Base-by-base conservation (phyloP, 306 rosid species). In the Cucurbita moschata region DNA sequence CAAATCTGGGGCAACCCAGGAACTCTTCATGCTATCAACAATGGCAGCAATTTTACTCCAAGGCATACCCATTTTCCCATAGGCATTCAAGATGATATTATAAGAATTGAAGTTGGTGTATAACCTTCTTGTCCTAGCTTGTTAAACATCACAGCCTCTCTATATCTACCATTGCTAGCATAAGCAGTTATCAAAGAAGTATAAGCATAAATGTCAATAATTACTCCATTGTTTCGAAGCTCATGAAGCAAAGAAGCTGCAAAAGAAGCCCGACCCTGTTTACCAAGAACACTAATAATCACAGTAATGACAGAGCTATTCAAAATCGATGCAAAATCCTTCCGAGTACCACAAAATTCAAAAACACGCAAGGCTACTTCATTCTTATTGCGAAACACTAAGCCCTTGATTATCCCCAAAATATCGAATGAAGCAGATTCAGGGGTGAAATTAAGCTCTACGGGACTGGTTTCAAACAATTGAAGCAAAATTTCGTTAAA, bases 51-150 rank as follows among this genome's bases (percentile, higher is more conserved):
- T 84, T 77, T 76, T 86, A 74, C 86, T 81, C 97, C 97, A 94
- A 80, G 96, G 88, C 90, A 87, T 86, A 4, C 98, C 96, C 96
- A 90, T 87, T 81, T 90, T 94, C 30, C 97, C 98, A 80, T 86
- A 93, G 51, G 90, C 96, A 79, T 87, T 86, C 81, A 94, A 77
- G 38, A 90, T 76, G 69, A 89, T 87, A 77, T 94, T 90, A 63
- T 86, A 94, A 64, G 97, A 18, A 90, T 82, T 63, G 90, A 83
- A 67, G 92, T 86, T 54, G 97, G 97, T 10, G 56, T 69, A 52
- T 87, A 86, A 1, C 96, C 98, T 62, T 87, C 96, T 64, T 81
- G 82, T 54, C 84, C 88, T 90, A 94, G 87, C 77, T 85, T 90
- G 46, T 86, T 78, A 69, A 88, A 94, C 51, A 40, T 57, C 54